Base-by-base conservation (phyloP, 1,284 basidiomycete genomes). In the Violaceomyces palustris region DNA sequence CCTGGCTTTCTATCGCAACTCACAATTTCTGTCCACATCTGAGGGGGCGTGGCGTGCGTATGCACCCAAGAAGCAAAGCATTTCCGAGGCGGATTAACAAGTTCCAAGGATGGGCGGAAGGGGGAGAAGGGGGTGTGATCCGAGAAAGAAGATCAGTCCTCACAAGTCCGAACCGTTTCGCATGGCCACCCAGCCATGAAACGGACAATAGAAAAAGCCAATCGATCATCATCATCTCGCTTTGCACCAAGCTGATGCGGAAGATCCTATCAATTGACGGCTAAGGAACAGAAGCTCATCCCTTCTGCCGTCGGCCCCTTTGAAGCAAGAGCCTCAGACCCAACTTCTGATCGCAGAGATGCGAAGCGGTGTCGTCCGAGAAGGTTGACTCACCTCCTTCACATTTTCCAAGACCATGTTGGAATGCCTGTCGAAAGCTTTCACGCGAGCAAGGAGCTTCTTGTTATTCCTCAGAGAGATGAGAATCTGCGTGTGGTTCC, bases 391-490 rank as follows among this genome's bases (percentile, higher is more conserved):
- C 26, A 58, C 50, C 45, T 73, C 70, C 48, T 73, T 73, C 22
- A 73, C 70, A 27, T 72, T 73, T 40, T 73, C 70, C 11, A 73
- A 50, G 7, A 73, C 94, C 93, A 99, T 97, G 74, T 99, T 99
- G 63, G 87, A 88, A 76, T 99, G 94, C 70, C 94, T 81, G 76
- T 99, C 94, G 75, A 99, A 99, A 0, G 94, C 94, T 76, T 99
- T 99, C 49, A 98, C 93, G 47, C 93, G 83, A 30, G 90, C 94
- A 48, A 99, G 80, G 24, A 99, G 79, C 76, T 99, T 99, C 78
- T 94, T 96, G 81, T 98, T 96, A 79, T 98, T 99, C 67, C 94
- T 80, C 50, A 99, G 79, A 22, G 91, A 92, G 71, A 99, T 93
- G 54, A 99, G 83, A 63, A 99, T 88, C 78, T 98, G 94, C 7